These are phyloP conservation scores for Waltergamsia citrina DNA, from an alignment of 2,329 filamentous ascomycete species.

Conservation along the genomic window DNA sequence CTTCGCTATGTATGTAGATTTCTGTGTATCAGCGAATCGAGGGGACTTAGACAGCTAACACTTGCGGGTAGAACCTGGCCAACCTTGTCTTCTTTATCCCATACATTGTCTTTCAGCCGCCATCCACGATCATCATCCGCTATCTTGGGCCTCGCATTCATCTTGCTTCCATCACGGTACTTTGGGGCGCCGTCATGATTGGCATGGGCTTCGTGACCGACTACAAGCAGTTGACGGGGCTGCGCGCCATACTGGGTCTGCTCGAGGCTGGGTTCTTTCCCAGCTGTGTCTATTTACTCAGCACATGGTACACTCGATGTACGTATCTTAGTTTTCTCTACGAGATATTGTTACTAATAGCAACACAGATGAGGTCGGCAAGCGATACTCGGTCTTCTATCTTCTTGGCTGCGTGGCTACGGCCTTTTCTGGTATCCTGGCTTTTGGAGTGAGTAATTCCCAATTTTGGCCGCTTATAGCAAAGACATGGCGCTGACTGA, in stretches of 20 bases:
- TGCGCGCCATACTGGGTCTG: slow-evolving; percentile 51
- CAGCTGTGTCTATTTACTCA: slow-evolving; percentile 35
- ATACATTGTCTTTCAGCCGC: slow-evolving; percentile 63
- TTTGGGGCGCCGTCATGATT: slow-evolving; percentile 55
- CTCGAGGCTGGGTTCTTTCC: slow-evolving; percentile 67
- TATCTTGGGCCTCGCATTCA: slow-evolving; percentile 54
- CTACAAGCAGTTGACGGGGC: slow-evolving; percentile 40
- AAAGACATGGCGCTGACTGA: neutral
- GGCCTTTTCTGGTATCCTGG: slow-evolving; percentile 59
- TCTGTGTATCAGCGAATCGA: neutral
- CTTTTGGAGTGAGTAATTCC: slow-evolving; percentile 47
- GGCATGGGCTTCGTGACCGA: slow-evolving; percentile 53
- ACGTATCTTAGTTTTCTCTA: slow-evolving; percentile 14
- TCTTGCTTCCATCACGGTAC: slow-evolving; percentile 40
- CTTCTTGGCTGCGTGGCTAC: slow-evolving; percentile 57
- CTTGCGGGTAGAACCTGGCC: slow-evolving; percentile 47
- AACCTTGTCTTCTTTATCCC: slow-evolving; percentile 67
- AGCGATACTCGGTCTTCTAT: slow-evolving; percentile 61
- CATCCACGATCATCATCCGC: slow-evolving; percentile 59
- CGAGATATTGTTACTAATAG: neutral
- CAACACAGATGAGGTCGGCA: slow-evolving; percentile 52
- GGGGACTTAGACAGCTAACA: too few relatives aligned
- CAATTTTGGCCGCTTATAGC: neutral
- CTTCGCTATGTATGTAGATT: slow-evolving; percentile 29
- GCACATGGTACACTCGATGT: slow-evolving; percentile 63